Evolutionary conservation across 768 basidiomycete species (phyloP), one percentile per base, ranked within the genome.

Genomic region (Infundibulicybe gibba): DNA sequence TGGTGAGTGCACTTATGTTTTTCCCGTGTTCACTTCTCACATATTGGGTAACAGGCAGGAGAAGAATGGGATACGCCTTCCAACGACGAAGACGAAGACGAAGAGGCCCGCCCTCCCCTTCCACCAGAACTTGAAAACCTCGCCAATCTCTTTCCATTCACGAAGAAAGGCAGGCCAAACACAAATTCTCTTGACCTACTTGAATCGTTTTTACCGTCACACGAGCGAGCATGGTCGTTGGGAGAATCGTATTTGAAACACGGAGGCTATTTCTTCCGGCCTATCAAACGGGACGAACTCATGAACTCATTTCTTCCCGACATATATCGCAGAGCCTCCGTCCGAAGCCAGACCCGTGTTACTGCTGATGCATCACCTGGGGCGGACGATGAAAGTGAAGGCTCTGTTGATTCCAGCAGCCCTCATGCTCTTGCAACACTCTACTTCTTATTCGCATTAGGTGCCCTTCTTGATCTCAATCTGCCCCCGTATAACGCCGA

Each of bases 371-470:
- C 40, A 32, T 37, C 41, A 32, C 43, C 5, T 13, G 35, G 42
- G 30, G 5, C 19, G 21, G 11, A 14, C 15, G 8, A 35, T 20
- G 3, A 32, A 20, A 15, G 16, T 13, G 17, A 44, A 17, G 12
- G 13, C 17, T n/a, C 41, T 6, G 21, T n/a, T n/a, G 12, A 49
- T 32, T 38, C 40, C n/a, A 50, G 49, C 31, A 47, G 58, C 20
- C 66, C 76, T 1, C 86, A 82, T 58, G 68, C 70, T 8, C 69
- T 85, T 19, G 75, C 80, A 0, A 70, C 74, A 31, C 49, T 80
- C 20, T 85, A 70, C 61, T 81, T 84, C 60, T 53, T 83, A 16
- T 73, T 85, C 38, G 79, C 83, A 1, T 70, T 85, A 9, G 83
- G 83, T 1, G 79, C 77, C 6, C 63, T 84, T n/a, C 64, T 84